phyloP scores from a whole-genome alignment of 2,329 filamentous ascomycete species.

The Macrophomina phaseolina region DNA sequence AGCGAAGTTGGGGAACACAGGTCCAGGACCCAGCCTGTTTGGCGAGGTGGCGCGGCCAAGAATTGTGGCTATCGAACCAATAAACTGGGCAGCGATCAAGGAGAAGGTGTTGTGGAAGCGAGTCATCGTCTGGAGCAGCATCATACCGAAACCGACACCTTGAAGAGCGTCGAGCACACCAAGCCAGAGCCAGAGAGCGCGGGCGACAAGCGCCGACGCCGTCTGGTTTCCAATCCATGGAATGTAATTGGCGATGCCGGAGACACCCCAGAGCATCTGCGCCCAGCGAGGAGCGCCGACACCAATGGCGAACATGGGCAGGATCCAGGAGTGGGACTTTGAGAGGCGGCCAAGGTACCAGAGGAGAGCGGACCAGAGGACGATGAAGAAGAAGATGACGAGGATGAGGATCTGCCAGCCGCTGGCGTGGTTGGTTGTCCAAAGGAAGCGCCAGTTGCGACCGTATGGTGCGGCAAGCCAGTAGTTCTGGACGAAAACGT shows the following conservation, averaged over 20 bases:
- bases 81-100: constrained; percentile 64
- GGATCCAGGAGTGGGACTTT: constrained; percentile 67
- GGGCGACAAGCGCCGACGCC: constrained; percentile 61
- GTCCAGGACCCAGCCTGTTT: constrained; percentile 65
- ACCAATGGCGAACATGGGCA: constrained; percentile 71
- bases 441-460: constrained; percentile 70
- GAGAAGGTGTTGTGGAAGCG: constrained; percentile 69
- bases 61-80: constrained; percentile 68
- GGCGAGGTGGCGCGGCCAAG: constrained; percentile 65
- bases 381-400: constrained; percentile 60
- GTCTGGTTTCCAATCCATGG: constrained; percentile 66
- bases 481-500: constrained; percentile 70
- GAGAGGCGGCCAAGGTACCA: constrained; percentile 61
- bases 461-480: constrained; percentile 70
- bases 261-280: constrained; percentile 70
- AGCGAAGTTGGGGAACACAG: constrained; percentile 67
- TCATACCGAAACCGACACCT: constrained; percentile 71
- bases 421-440: constrained; percentile 61
- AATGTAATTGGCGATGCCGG: constrained; percentile 64
- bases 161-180: constrained; percentile 69
- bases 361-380: constrained; percentile 62
- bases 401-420: constrained; percentile 64
- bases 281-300: constrained; percentile 70
- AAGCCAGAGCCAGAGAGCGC: constrained; percentile 70
- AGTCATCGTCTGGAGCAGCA: constrained; percentile 68